phyloP scores from a whole-genome alignment of 2,329 filamentous ascomycete species.

The Beauveria sp. region DNA sequence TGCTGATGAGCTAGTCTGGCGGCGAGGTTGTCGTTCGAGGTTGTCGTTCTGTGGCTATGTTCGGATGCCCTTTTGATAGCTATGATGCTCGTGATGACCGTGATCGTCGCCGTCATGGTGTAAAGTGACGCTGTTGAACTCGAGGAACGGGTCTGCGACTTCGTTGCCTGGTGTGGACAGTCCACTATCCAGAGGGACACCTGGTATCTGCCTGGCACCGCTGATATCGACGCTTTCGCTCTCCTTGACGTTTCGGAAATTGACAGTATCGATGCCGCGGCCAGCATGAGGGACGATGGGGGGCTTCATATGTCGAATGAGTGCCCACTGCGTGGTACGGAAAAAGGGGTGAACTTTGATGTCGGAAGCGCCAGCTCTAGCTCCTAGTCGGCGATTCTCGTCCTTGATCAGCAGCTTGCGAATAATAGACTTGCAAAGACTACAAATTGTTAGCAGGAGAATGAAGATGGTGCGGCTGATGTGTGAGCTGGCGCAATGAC shows the following conservation, averaged over 20 bases:
- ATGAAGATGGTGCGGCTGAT: slow-evolving; percentile 11
- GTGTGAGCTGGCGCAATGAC: slow-evolving; percentile 23
- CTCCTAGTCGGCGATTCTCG: slow-evolving; percentile 85
- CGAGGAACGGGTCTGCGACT: slow-evolving; percentile 83
- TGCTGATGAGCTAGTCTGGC: slow-evolving; percentile 16
- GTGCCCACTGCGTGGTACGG: slow-evolving; percentile 89
- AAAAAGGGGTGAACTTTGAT: slow-evolving; percentile 97
- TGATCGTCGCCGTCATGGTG: slow-evolving; percentile 90
- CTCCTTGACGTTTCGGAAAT: slow-evolving; percentile 97
- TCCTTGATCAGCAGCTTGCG: slow-evolving; percentile 97
- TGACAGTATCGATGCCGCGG: slow-evolving; percentile 84
- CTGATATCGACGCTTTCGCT: slow-evolving; percentile 87
- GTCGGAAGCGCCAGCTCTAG: slow-evolving; percentile 89
- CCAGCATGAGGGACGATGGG: slow-evolving; percentile 92
- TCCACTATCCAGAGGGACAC: slow-evolving; percentile 79
- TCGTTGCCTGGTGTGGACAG: slow-evolving; percentile 80
- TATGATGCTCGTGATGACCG: slow-evolving; percentile 22
- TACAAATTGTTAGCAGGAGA: slow-evolving; percentile 30
- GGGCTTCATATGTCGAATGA: slow-evolving; percentile 95
- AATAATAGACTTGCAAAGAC: slow-evolving; percentile 92
- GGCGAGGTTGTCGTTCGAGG: not conserved
- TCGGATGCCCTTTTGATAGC: slow-evolving; percentile 16
- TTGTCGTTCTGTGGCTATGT: slow-evolving; percentile 10
- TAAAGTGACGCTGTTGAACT: slow-evolving; percentile 96
- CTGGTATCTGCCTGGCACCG: slow-evolving; percentile 51